Conservation (phyloP, 148 eudicot species). For the Dysphania ambrosioides region DNA sequence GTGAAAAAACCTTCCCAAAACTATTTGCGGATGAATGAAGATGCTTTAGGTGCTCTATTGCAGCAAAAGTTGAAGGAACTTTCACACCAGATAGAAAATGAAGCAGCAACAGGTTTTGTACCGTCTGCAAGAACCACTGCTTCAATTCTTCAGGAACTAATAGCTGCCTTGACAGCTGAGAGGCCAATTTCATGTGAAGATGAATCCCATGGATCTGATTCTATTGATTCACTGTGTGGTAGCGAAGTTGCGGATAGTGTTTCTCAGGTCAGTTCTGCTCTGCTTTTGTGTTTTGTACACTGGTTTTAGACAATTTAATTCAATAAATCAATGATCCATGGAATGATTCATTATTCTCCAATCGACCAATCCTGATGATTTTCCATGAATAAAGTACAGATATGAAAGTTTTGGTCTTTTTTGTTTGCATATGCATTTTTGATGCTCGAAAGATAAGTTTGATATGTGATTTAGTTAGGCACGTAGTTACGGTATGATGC, state of each 20-base stretch:
- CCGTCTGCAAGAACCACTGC: conserved; percentile 62
- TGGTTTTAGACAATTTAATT: background rate
- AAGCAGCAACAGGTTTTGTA: conserved; percentile 35
- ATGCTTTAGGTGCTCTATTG: conserved; percentile 65
- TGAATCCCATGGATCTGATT: conserved; percentile 23
- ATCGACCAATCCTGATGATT: conserved; percentile 2
- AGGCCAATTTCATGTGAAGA: conserved; percentile 36
- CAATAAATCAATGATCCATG: background rate
- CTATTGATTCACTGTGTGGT: conserved; percentile 20
- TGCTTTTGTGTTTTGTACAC: background rate
- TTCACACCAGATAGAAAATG: conserved; percentile 64
- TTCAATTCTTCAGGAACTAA: conserved; percentile 80
- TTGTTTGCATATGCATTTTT: conserved; percentile 4
- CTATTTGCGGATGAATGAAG: conserved; percentile 42
- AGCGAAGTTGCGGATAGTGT: conserved; percentile 12
- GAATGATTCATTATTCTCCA: background rate
- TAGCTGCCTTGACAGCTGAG: conserved; percentile 69
- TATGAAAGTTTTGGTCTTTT: too few relatives aligned
- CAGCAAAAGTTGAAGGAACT: conserved; percentile 76
- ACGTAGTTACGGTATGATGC: background rate
- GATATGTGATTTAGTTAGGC: background rate
- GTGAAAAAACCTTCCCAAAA: conserved; percentile 29
- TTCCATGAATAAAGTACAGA: background rate
- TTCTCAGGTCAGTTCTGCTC: conserved; percentile 34
- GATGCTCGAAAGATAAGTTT: background rate